Conservation (phyloP, 768 basidiomycete species). For the Pluteus cervinus region DNA sequence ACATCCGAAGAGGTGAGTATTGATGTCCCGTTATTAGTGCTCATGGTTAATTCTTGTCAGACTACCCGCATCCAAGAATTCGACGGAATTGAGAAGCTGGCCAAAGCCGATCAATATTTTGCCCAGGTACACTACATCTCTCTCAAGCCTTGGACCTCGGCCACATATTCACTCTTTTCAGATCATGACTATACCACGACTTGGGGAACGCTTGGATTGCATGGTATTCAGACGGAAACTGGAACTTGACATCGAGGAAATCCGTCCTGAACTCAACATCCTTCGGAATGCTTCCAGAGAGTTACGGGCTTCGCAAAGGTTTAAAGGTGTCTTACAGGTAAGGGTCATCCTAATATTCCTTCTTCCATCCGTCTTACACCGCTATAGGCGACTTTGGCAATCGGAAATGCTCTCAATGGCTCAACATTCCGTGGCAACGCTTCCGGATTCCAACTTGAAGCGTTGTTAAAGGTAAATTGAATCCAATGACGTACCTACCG, state of each 20-base stretch:
- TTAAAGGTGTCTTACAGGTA: conserved; percentile 70
- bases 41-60: conserved; percentile 24
- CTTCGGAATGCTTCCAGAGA: conserved; percentile 67
- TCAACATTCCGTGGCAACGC: conserved; percentile 83
- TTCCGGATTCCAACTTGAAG: conserved; percentile 78
- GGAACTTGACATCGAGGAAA: conserved; percentile 78
- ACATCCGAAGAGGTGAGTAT: conserved; percentile 68
- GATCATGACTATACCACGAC: conserved; percentile 76
- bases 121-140: conserved; percentile 45
- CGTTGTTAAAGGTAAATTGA: conserved; percentile 64
- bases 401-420: conserved; percentile 82
- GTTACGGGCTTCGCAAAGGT: conserved; percentile 53
- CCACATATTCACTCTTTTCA: conserved; percentile 22
- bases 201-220: conserved; percentile 67
- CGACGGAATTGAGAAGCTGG: conserved; percentile 65
- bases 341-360: conserved; percentile 10
- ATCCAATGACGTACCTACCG: not conserved
- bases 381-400: conserved; percentile 56
- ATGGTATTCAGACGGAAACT: conserved; percentile 83
- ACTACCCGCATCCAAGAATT: conserved; percentile 61
- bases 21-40: too few relatives aligned
- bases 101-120: conserved; percentile 83
- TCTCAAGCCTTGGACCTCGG: too few relatives aligned
- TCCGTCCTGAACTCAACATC: conserved; percentile 74
- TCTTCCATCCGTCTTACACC: not conserved